Evolutionary conservation across 1,284 basidiomycete species (phyloP), one percentile per base, ranked within the genome.

Genomic region (Bondarzewia mesenterica): DNA sequence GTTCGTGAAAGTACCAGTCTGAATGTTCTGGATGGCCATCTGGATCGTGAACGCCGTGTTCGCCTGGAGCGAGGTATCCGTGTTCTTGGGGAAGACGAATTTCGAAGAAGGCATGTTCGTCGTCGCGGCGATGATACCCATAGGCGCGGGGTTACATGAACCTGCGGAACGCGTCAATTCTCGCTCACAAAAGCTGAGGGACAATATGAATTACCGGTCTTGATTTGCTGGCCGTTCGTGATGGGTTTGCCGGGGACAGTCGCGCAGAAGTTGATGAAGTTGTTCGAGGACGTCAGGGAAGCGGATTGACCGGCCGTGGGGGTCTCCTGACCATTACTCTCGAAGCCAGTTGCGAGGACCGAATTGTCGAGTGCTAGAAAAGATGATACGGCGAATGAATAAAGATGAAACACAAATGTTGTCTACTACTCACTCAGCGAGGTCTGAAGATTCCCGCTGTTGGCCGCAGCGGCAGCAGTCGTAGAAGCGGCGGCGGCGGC

Each of bases 1-100:
- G 60, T 77, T 78, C 45, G 68, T 71, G 57, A 81, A 80, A 62
- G 63, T 69, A 43, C 81, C 79, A 21, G 77, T 71, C 49, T 69
- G 59, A 53, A 79, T 61, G 55, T 75, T 67, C 42, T 50, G 57
- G 58, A 79, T 67, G 14, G 70, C 70, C 69, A 82, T 66, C 32
- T 58, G 54, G 42, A 80, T 66, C 40, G 68, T 76, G 63, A 82
- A 82, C 12, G 69, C 61, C 29, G 60, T 55, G 55, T 75, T 71
- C 20, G 69, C 60, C n/a, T 60, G 49, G 49, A 82, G 51, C 4
- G 29, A 32, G 38, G 61, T 66, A 49, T 60, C 69, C 25, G 71
- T 53, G 60, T 79, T 79, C 53, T 47, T 50, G 4, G 77, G 77
- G 53, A 55, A 58, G 29, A 62, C 54, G 60, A 80, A 80, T 60